Base-by-base conservation (phyloP, 768 basidiomycete species). In the Lyophyllum semitale region DNA sequence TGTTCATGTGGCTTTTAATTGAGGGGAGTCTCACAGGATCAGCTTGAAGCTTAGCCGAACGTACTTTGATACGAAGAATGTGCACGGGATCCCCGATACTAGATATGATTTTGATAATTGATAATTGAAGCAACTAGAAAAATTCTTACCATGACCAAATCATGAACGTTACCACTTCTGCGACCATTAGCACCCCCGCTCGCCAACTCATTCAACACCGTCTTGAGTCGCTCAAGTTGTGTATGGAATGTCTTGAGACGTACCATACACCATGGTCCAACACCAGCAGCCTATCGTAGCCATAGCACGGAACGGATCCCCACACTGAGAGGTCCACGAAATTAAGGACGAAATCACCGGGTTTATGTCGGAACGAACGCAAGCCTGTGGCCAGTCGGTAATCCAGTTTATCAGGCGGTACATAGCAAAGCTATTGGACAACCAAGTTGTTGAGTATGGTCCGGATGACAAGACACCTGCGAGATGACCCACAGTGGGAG, bases 381-480 rank as follows among this genome's bases (percentile, higher is more conserved):
- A 83, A 0, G 81, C 80, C 59, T 84, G 83, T 0, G 83, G 83
- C 81, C 81, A 84, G 57, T 81, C 66, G 1, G 81, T 83, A 44
- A 75, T 65, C 4, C 82, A 72, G 59, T 84, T 84, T 48, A 83
- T 69, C 11, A 83, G 68, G 20, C 82, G 83, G 62, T 79, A 81
- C 45, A 78, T 61, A 6, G 69, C 69, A 55, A 73, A 72, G n/a
- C 74, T 77, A 47, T 8, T 12, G 8, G 33, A 35, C 33, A 35
- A 35, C n/a, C 1, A 2, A 46, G 2, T 9, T 63, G 74, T 57
- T 53, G 74, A 74, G 77, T 54, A 20, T 73, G 77, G n/a, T 29
- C 30, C 7, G 27, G 18, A n/a, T 18, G 20, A 40, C 2, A 26
- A 32, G 30, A 40, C 11, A n/a, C 20, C 3, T 7, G 18, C n/a